Evolutionary conservation across 2,329 filamentous ascomycete genomes (phyloP), one percentile per base, ranked within the genome.

Genomic region (Daldinia sp.): DNA sequence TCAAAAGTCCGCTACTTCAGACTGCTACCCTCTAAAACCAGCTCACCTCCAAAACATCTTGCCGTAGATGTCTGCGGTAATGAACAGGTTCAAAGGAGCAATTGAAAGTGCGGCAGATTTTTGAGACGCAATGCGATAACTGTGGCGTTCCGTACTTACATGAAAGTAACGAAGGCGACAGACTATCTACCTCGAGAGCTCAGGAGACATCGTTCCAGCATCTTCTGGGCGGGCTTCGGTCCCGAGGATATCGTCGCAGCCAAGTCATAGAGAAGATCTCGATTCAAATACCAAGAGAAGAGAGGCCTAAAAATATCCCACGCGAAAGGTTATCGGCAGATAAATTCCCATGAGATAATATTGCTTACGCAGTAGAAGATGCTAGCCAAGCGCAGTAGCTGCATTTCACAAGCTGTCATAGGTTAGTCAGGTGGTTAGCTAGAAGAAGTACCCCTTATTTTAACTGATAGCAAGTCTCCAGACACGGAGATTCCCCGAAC

Each of bases 21-120:
- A 18, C 28, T 51, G 46, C 26, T 33, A 51, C 46, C 26, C 46
- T 51, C 13, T 33, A 51, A 51, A 51, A 51, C 46, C 2, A 33
- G 6, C 26, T 13, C 13, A n/a, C 9, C 26, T 9, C 5, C 26
- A 50, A 50, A 30, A 26, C 4, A 15, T 3, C 35, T 6, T 6
- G 33, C 33, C 12, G 13, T 35, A 35, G 33, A 35, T 35, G 33
- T 9, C 5, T 35, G 33, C 35, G 35, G 35, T 39, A 39, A 13
- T 50, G 15, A 28, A 4, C 44, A n/a, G 23, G 7, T 28, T 7
- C 5, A 20, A 10, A 18, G 46, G 26, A 50, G 9, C 46, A n/a
- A 18, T 50, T 50, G 46, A 30, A 48, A 30, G 26, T 18, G 46
- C 30, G 15, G 46, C 26, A 50, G 46, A 15, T 18, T 10, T 28